A percentile compares a stretch with the other conserved stretches of the same genome.
These are phyloP conservation scores for Phialophora chinensis DNA, from an alignment of 2,329 filamentous ascomycete species.

Conservation along the genomic window DNA sequence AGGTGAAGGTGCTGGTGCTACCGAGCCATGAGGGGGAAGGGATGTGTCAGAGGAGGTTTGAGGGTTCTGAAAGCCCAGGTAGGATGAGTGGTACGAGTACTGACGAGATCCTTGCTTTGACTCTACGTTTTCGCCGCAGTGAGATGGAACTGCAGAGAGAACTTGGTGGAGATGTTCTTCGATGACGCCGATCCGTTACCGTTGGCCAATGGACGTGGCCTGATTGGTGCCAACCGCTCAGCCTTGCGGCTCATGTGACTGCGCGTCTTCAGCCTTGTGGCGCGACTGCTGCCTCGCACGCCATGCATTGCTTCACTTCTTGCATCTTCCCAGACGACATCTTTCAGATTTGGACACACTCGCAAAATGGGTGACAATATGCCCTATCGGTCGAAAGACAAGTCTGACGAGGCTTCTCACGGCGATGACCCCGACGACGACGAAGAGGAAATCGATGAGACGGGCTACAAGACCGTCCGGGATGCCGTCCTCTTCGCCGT, in stretches of 20 bases:
- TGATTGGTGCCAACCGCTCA: conserved; percentile 8
- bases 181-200: not conserved
- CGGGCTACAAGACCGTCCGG: conserved; percentile 84
- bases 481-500: conserved; percentile 99
- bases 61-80: not conserved
- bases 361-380: conserved; percentile 35
- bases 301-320: conserved; percentile 4
- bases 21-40: conserved; percentile 23
- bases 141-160: not conserved
- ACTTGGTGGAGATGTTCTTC: not conserved
- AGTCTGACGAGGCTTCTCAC: conserved; percentile 44
- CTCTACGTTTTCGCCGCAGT: conserved; percentile 2
- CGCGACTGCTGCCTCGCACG: conserved; percentile 19
- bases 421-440: conserved; percentile 51
- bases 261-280: conserved; percentile 20
- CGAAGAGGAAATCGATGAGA: conserved; percentile 55
- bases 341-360: not conserved
- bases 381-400: conserved; percentile 43
- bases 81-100: not conserved
- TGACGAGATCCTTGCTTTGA: not conserved
- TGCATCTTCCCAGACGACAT: not conserved
- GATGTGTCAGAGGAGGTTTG: not conserved
- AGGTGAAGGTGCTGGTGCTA: conserved; percentile 10
- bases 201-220: not conserved
- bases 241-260: conserved; percentile 22